A percentile compares a stretch with the other conserved stretches of the same genome.
phyloP scores from a whole-genome alignment of 2,329 filamentous ascomycete genomes.

The Pseudogymnoascus sp. region DNA sequence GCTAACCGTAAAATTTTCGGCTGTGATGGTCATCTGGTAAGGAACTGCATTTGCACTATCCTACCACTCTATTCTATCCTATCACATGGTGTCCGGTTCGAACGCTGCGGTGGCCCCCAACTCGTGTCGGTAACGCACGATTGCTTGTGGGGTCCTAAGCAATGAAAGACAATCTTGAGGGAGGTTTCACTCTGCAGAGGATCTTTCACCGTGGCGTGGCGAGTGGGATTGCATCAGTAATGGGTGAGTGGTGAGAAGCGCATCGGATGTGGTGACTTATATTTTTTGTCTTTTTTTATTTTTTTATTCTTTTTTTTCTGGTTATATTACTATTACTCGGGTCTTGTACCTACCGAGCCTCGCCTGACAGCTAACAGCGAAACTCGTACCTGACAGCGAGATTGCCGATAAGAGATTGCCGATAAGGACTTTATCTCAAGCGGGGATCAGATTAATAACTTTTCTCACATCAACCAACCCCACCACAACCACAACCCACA shows the following conservation, averaged over 20 bases:
- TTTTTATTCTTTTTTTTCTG: neutral
- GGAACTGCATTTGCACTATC: constrained; percentile 46
- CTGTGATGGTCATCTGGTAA: constrained; percentile 57
- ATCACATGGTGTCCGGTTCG: constrained; percentile 54
- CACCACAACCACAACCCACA: constrained; percentile 5
- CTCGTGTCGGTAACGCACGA: constrained; percentile 63
- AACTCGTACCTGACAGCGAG: neutral
- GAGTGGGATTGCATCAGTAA: constrained; percentile 57
- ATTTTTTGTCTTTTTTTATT: neutral
- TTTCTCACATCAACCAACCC: constrained; percentile 3
- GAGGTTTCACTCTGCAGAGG: constrained; percentile 68
- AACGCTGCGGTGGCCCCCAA: constrained; percentile 59
- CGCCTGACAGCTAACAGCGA: neutral
- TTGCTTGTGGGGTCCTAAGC: constrained; percentile 55
- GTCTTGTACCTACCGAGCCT: neutral
- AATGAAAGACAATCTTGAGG: constrained; percentile 64
- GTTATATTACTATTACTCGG: neutral
- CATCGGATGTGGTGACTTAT: constrained; percentile 10
- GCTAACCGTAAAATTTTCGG: constrained; percentile 27
- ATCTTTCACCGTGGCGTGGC: constrained; percentile 64
- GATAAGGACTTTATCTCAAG: constrained; percentile 2
- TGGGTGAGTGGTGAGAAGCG: constrained; percentile 24
- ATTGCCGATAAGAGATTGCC: neutral
- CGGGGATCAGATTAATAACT: constrained; percentile 5
- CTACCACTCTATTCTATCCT: constrained; percentile 39